phyloP scores from a whole-genome alignment of 1,284 basidiomycete genomes.

The Trametes versicolor region DNA sequence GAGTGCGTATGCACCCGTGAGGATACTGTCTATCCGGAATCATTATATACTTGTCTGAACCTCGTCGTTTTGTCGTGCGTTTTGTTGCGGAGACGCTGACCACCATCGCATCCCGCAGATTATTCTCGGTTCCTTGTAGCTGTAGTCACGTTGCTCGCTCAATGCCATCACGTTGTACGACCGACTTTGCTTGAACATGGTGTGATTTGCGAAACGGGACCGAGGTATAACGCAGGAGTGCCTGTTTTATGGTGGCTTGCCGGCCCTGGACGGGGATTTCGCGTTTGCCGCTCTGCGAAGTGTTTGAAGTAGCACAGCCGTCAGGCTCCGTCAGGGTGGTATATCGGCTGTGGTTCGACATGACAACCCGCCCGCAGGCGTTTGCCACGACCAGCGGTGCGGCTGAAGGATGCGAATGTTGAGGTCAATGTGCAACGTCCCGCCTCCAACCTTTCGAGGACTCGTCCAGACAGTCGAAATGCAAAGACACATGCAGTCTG shows the following conservation, averaged over 20 bases:
- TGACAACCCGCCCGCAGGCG: not conserved
- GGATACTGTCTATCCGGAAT: constrained; percentile 87
- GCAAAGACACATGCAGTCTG: not conserved
- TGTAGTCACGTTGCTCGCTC: constrained; percentile 19
- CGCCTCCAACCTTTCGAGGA: not conserved
- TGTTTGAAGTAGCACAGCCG: not conserved
- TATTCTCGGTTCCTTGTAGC: constrained; percentile 28
- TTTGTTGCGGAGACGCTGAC: constrained; percentile 16
- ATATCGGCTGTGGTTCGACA: constrained; percentile 5
- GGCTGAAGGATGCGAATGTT: not conserved
- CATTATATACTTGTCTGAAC: constrained; percentile 79
- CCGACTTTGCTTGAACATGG: not conserved
- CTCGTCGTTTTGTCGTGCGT: constrained; percentile 10
- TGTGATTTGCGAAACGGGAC: constrained; percentile 3
- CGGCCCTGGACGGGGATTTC: not conserved
- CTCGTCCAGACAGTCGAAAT: not conserved
- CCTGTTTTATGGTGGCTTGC: not conserved
- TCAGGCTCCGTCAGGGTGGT: not conserved
- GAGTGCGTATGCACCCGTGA: constrained; percentile 72
- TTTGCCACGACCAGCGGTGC: not conserved
- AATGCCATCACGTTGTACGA: constrained; percentile 26
- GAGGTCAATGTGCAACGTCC: not conserved
- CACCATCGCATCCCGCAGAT: not conserved
- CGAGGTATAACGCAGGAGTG: not conserved
- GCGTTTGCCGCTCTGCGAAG: not conserved